Evolutionary conservation across 805 yeast genomes (phyloP).

Genomic region (Saturnispora serradocipensis): DNA sequence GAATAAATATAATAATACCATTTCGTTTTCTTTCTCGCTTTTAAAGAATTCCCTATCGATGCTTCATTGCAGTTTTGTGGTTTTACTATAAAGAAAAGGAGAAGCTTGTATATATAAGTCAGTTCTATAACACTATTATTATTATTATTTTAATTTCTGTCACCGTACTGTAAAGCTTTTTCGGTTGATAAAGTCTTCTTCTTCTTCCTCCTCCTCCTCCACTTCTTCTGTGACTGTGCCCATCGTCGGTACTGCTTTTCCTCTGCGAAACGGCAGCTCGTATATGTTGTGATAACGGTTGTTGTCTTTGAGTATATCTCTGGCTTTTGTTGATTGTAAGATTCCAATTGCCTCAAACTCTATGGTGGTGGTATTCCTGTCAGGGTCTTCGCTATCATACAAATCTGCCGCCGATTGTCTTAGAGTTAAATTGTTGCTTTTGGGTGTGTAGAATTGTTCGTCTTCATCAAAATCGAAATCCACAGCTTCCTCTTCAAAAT

Average conservation of each 20-base stretch:
- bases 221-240: not conserved
- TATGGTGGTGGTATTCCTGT: not conserved
- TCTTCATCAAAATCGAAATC: not conserved
- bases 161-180: not conserved
- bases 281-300: not conserved
- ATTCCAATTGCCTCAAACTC: not conserved
- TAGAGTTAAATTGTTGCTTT: not conserved
- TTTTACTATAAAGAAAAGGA: not conserved
- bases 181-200: not conserved
- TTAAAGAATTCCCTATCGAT: conserved; percentile 4
- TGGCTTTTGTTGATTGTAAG: not conserved
- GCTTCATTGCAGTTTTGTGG: not conserved
- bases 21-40: not conserved
- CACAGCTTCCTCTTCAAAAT: not conserved
- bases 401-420: not conserved
- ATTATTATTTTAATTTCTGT: conserved; percentile 5
- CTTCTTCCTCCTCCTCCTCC: not conserved
- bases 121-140: not conserved
- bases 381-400: not conserved
- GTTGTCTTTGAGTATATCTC: not conserved
- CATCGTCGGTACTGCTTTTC: not conserved
- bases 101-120: not conserved
- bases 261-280: conserved; percentile 2
- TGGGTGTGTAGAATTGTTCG: not conserved
- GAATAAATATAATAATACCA: conserved; percentile 47